Percentiles rank a stretch among this genome's conserved stretches.
Conservation (phyloP, 495 filamentous ascomycete genomes). For the Trichoderma erinaceum region DNA sequence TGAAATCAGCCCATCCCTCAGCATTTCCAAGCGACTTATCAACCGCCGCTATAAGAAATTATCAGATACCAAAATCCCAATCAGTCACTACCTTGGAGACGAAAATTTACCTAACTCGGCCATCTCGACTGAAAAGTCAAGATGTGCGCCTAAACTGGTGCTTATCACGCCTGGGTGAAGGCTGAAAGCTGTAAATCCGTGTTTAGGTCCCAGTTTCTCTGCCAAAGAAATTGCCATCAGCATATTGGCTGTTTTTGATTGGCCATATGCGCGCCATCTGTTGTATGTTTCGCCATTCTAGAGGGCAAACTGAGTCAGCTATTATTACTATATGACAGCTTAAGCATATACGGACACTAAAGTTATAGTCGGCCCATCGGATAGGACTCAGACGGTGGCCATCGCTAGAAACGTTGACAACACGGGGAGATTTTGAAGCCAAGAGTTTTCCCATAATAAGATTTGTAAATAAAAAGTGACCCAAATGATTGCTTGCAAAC, state of each 20-base stretch:
- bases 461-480: constrained; percentile 61
- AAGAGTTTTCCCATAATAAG: constrained; percentile 49
- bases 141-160: constrained; percentile 27
- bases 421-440: constrained; percentile 21
- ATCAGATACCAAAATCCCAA: neutral
- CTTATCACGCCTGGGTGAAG: constrained; percentile 42
- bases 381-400: constrained; percentile 43
- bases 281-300: constrained; percentile 44
- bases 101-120: constrained; percentile 19
- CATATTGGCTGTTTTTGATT: constrained; percentile 50
- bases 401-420: constrained; percentile 34
- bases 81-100: too few relatives aligned
- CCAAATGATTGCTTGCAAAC: constrained; percentile 67
- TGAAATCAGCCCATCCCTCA: constrained; percentile 27
- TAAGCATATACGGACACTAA: constrained; percentile 24
- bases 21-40: neutral
- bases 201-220: constrained; percentile 27
- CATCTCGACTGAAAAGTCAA: constrained; percentile 27
- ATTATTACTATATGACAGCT: neutral
- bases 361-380: constrained; percentile 43
- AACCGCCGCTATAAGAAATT: constrained; percentile 11
- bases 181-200: constrained; percentile 31
- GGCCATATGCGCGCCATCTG: constrained; percentile 41
- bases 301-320: neutral
- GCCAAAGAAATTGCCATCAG: constrained; percentile 41